Evolutionary conservation across 495 filamentous ascomycete genomes (phyloP), one percentile per base, ranked within the genome.

Genomic region (Staphylotrichum longicolle): DNA sequence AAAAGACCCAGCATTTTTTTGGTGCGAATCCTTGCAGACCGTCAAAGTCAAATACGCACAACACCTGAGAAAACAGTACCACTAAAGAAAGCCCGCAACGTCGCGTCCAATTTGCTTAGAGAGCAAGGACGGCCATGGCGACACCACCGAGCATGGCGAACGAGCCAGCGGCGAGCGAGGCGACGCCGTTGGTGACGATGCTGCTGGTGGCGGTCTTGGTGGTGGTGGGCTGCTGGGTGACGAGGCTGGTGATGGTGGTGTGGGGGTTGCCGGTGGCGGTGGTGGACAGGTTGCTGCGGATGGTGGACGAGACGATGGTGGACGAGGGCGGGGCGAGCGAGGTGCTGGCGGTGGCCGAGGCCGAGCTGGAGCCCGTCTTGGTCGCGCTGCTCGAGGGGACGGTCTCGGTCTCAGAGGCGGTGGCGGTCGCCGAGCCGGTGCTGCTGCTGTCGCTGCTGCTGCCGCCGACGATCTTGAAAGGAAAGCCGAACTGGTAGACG

Each of bases 401-500:
- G 61, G 64, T 52, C 11, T 59, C 54, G 53, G 48, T 61, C 51
- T 5, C 46, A 41, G 27, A 20, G 61, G 45, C 51, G 53, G 63
- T 54, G 59, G 58, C 48, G 49, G 49, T 61, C 54, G 32, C 44
- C 27, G 54, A 56, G 41, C 6, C 11, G 12, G 2, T 2, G 54
- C 7, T 30, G 54, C 54, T 41, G 55, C 55, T 45, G 27, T 52
- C 34, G 59, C 63, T 52, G 40, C 20, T 27, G 20, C 51, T 30
- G 63, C 57, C 58, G 62, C 53, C 60, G 54, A 37, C 48, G 68
- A 82, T 78, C 63, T 67, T 42, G 73, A 82, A 82, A 47, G 79
- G 78, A 75, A 77, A 77, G 20, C 72, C 73, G 75, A 76, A 82
- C 72, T 82, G 79, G 75, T 77, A 80, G 64, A 72, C 68, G n/a